Base-by-base conservation (phyloP, 192 early-diverging fungal genomes). In the Funneliformis geosporum region DNA sequence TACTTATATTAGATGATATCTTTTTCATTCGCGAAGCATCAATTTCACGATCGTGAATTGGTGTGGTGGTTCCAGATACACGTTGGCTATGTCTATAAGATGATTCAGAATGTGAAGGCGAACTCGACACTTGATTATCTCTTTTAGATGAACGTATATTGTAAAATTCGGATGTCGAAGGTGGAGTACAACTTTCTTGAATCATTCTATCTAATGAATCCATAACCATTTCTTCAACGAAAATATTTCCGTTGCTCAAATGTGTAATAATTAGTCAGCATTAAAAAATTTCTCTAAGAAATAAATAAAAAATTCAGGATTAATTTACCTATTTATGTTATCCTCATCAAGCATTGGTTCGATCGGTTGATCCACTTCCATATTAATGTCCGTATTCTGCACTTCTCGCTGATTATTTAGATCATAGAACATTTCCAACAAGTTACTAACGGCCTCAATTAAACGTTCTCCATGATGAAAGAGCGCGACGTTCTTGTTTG, bases 401-500 rank as follows among this genome's bases (percentile, higher is more conserved):
- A 27, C 23, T 64, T 25, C 9, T 25, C 10, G 62, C 12, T 64
- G 62, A 64, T 14, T 64, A 64, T 28, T 64, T 23, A 28, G 8
- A 12, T 28, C 27, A 64, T 84, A 84, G 46, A 61, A 8, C 23
- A 60, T 61, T 28, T 82, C 64, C 28, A 84, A 62, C 12, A 80
- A 40, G 12, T 39, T 38, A 23, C 82, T 67, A 16, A 82, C 39
- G 8, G 76, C 23, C 33, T 76, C 66, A 6, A 80, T 4, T n/a
- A 84, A 50, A n/a, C 60, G 38, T 62, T 80, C 77, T 18, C 66
- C 62, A 10, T 84, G 18, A 55, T 84, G 83, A 59, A 84, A 79
- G 11, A 84, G 38, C 18, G 80, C 74, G 0, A 69, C 66, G 60
- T 80, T 84, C 40, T 84, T 84, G 60, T 79, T 84, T 2, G 83